Conservation (phyloP, 2,329 filamentous ascomycete genomes). For the Triangularia verruculosa region DNA sequence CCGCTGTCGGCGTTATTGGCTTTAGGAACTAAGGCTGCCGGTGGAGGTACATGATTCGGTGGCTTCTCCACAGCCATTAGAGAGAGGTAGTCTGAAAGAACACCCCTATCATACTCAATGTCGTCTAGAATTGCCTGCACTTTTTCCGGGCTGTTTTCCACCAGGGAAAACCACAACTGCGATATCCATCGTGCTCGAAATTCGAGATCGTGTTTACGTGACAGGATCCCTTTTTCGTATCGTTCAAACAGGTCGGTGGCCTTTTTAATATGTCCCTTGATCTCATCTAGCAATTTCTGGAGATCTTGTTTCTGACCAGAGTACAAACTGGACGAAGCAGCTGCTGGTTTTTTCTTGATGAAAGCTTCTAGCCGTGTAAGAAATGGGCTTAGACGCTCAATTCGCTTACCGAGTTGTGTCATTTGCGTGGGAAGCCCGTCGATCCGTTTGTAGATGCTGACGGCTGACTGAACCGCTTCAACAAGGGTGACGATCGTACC, state of each 20-base stretch:
- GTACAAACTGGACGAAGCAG: slow-evolving; percentile 13
- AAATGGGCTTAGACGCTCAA: slow-evolving; percentile 23
- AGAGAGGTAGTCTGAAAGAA: slow-evolving; percentile 20
- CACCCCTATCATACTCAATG: slow-evolving; percentile 21
- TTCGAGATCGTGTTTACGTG: slow-evolving; percentile 22
- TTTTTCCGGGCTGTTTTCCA: slow-evolving; percentile 28
- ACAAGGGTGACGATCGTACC: slow-evolving; percentile 28
- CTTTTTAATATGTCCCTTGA: slow-evolving; percentile 23
- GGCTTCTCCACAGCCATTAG: slow-evolving; percentile 21
- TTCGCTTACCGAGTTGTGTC: slow-evolving; percentile 25
- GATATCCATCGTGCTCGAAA: slow-evolving; percentile 25
- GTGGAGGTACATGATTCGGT: neutral
- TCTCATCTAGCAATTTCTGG: slow-evolving; percentile 21
- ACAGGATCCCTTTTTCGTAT: slow-evolving; percentile 27
- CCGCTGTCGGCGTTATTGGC: neutral
- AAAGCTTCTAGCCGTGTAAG: slow-evolving; percentile 23
- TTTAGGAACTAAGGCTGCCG: neutral
- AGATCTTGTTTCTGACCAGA: slow-evolving; percentile 25
- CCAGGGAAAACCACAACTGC: slow-evolving; percentile 27
- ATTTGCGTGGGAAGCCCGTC: slow-evolving; percentile 28
- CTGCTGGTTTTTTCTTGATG: slow-evolving; percentile 14
- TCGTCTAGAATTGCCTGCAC: slow-evolving; percentile 24
- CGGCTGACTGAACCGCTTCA: slow-evolving; percentile 23
- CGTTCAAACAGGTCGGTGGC: slow-evolving; percentile 28
- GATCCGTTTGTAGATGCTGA: slow-evolving; percentile 27